These are phyloP conservation scores for Hordeum pubiflorum DNA, from an alignment of 202 grass and related monocot species.

Conservation along the genomic window DNA sequence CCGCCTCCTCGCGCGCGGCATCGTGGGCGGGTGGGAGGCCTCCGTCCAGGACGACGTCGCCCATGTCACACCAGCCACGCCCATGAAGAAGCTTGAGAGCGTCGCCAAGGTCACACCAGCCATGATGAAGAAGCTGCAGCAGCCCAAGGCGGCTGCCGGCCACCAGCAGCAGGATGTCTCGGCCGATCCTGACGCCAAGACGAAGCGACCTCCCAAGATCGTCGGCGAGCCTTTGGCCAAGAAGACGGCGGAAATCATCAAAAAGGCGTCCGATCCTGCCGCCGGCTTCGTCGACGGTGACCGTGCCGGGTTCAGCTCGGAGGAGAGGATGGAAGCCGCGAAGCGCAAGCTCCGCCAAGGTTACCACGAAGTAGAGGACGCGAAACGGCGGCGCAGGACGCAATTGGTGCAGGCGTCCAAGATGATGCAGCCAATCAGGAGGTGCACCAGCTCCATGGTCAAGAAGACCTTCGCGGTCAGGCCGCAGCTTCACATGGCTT, in stretches of 20 bases:
- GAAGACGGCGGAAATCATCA: too few relatives aligned
- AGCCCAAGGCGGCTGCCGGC: background rate
- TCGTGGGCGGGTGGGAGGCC: background rate
- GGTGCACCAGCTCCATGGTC: too few relatives aligned
- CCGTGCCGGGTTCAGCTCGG: background rate
- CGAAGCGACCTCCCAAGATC: background rate
- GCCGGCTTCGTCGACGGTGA: background rate
- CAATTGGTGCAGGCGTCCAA: background rate
- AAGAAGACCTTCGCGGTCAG: too few relatives aligned
- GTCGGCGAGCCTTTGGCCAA: too few relatives aligned
- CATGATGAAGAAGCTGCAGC: too few relatives aligned
- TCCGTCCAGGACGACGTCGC: background rate
- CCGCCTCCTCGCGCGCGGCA: background rate
- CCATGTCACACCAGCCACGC: background rate
- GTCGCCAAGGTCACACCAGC: background rate
- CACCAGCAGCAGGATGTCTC: background rate
- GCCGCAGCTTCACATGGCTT: too few relatives aligned
- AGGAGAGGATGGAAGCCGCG: background rate
- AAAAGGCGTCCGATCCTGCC: background rate
- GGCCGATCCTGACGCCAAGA: background rate
- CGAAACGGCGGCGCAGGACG: background rate
- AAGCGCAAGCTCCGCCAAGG: constrained; percentile 10
- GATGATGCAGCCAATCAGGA: too few relatives aligned
- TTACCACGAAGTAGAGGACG: background rate
- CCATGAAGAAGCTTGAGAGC: too few relatives aligned